phyloP scores from a whole-genome alignment of 352 stramenopile species.

The Ophiocytium majus region DNA sequence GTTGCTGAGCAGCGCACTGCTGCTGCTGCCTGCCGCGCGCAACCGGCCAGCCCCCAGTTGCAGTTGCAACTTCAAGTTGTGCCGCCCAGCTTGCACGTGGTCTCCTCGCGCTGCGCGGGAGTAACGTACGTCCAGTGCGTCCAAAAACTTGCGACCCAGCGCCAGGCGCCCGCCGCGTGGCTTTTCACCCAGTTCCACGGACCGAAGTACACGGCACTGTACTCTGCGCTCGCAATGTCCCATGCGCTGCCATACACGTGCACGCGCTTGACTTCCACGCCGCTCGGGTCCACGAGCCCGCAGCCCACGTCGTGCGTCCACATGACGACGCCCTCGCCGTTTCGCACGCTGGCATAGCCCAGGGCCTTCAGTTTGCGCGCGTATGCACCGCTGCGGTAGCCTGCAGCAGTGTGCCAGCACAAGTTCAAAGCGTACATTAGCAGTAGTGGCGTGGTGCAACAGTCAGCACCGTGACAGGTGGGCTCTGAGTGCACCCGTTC shows the following conservation, averaged over 20 bases:
- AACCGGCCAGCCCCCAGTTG: too few species aligned
- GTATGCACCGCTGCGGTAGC: conserved; percentile 13
- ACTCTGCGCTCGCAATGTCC: background rate
- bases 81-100: too few species aligned
- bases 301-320: conserved; percentile 23
- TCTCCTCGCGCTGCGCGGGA: too few species aligned
- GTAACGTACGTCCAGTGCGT: too few species aligned
- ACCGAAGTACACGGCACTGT: conserved; percentile 16
- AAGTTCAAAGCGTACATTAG: too few species aligned
- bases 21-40: too few species aligned
- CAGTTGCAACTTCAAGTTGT: too few species aligned
- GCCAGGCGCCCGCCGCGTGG: background rate
- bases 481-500: too few species aligned
- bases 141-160: background rate
- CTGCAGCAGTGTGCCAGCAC: too few species aligned
- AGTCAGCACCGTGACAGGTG: too few species aligned
- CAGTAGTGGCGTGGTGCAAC: too few species aligned
- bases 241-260: background rate
- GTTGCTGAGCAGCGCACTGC: too few species aligned
- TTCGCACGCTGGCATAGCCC: background rate
- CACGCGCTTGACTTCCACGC: conserved; percentile 13
- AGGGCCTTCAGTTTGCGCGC: conserved; percentile 11
- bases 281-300: background rate
- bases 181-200: conserved; percentile 1
- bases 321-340: conserved; percentile 26